Evolutionary conservation across 192 early-diverging fungal species (phyloP).

Genomic region (Podochytrium sp.): DNA sequence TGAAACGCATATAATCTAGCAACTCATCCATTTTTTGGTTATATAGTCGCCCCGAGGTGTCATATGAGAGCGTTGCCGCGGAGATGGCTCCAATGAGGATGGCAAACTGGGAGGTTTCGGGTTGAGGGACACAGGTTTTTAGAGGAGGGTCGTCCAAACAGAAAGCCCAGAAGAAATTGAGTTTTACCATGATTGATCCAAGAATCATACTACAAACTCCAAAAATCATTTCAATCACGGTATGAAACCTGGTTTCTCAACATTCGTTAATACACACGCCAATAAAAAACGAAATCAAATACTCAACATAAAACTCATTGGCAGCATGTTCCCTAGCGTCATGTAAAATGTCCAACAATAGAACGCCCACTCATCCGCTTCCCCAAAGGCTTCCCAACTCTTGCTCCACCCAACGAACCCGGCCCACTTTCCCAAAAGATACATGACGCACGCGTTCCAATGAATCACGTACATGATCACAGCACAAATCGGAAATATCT

Average conservation of each 20-base stretch:
- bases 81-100: constrained; percentile 27
- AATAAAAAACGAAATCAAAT: background rate
- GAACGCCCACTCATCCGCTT: background rate
- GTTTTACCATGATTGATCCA: constrained; percentile 8
- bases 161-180: background rate
- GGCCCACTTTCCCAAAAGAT: constrained; percentile 11
- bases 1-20: constrained; percentile 38
- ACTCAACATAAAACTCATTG: constrained; percentile 21
- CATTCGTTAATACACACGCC: background rate
- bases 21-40: constrained; percentile 41
- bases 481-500: constrained; percentile 2
- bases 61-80: constrained; percentile 24
- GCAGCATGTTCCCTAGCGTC: constrained; percentile 25
- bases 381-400: constrained; percentile 2
- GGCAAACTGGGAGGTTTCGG: background rate
- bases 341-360: constrained; percentile 22
- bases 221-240: background rate
- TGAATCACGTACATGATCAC: constrained; percentile 13
- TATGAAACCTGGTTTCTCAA: constrained; percentile 12
- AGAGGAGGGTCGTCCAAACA: background rate
- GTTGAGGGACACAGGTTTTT: background rate
- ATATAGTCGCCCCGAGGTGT: constrained; percentile 33
- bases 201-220: background rate
- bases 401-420: constrained; percentile 11
- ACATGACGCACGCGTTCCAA: constrained; percentile 18